A percentile compares a stretch with the other conserved stretches of the same genome.
Evolutionary conservation across 1,139 yeast genomes (phyloP).

Genomic region (Geotrichum restrictum): DNA sequence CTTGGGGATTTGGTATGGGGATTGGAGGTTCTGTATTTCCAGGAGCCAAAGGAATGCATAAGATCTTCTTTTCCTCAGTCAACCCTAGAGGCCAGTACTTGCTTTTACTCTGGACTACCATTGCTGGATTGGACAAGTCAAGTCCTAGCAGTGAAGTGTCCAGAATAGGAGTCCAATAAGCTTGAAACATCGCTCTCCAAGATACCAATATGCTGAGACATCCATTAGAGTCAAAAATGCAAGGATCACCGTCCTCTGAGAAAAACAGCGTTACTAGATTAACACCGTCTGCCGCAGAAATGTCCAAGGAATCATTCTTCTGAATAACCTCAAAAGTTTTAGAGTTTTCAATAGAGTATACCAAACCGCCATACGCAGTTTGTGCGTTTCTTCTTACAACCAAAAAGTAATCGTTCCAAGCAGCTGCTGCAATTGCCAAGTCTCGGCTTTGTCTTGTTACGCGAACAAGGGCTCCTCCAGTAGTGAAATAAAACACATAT

Average conservation of each 20-base stretch:
- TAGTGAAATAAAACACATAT: conserved; percentile 51
- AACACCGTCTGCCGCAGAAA: conserved; percentile 28
- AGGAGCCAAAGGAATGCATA: conserved; percentile 71
- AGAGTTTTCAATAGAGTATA: conserved; percentile 41
- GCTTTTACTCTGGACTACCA: conserved; percentile 34
- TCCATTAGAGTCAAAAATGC: conserved; percentile 74
- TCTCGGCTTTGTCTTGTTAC: conserved; percentile 47
- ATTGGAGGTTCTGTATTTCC: conserved; percentile 49
- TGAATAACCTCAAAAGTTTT: conserved; percentile 40
- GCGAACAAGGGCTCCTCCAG: conserved; percentile 53
- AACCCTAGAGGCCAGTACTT: conserved; percentile 86
- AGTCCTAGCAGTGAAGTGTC: conserved; percentile 45
- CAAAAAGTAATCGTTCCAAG: conserved; percentile 47
- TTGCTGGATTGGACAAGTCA: conserved; percentile 25
- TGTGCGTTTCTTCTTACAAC: conserved; percentile 35
- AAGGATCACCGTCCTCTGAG: conserved; percentile 85
- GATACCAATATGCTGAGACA: conserved; percentile 62
- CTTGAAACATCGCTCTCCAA: conserved; percentile 72
- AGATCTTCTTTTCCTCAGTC: conserved; percentile 54
- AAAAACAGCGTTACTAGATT: conserved; percentile 59
- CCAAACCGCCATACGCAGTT: conserved; percentile 27
- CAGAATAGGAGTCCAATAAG: conserved; percentile 59
- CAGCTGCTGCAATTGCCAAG: conserved; percentile 55
- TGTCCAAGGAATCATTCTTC: conserved; percentile 39
- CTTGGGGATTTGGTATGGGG: conserved; percentile 82